A percentile compares a stretch with the other conserved stretches of the same genome.
Evolutionary conservation across 805 yeast genomes (phyloP).

Genomic region (Tetrapisispora namnaoensis): DNA sequence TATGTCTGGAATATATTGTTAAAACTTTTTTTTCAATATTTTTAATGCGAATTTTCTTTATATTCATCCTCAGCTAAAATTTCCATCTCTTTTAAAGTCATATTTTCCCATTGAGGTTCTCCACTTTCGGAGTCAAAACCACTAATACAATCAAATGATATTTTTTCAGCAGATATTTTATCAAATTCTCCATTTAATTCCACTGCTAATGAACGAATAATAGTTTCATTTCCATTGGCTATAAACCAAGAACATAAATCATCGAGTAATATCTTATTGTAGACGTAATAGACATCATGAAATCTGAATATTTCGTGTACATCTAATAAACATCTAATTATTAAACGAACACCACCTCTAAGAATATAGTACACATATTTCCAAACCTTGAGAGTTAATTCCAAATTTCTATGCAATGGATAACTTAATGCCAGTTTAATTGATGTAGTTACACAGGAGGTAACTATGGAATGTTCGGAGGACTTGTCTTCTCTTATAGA

Average conservation of each 20-base stretch:
- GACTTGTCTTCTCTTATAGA: background rate
- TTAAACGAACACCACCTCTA: slow-evolving; percentile 56
- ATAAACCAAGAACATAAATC: slow-evolving; percentile 72
- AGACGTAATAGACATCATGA: slow-evolving; percentile 79
- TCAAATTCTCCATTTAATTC: slow-evolving; percentile 43
- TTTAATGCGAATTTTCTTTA: background rate
- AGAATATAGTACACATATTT: slow-evolving; percentile 58
- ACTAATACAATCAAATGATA: slow-evolving; percentile 36
- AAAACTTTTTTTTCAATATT: background rate
- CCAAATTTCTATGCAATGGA: slow-evolving; percentile 71
- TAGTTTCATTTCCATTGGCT: slow-evolving; percentile 45
- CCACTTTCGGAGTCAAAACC: slow-evolving; percentile 29
- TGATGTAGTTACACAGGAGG: slow-evolving; percentile 48
- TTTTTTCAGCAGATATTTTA: slow-evolving; percentile 31
- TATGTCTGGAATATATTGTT: background rate
- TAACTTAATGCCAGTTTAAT: slow-evolving; percentile 65
- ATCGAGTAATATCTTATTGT: slow-evolving; percentile 64
- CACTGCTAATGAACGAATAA: slow-evolving; percentile 53
- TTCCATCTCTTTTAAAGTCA: slow-evolving; percentile 50
- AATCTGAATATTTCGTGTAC: slow-evolving; percentile 65
- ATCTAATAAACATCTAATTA: slow-evolving; percentile 50
- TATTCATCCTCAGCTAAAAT: slow-evolving; percentile 44
- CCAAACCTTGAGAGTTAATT: slow-evolving; percentile 55
- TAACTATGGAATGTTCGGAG: slow-evolving; percentile 30
- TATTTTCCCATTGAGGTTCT: slow-evolving; percentile 34